phyloP scores from a whole-genome alignment of 116 monocot species.

The Iris pallida region DNA sequence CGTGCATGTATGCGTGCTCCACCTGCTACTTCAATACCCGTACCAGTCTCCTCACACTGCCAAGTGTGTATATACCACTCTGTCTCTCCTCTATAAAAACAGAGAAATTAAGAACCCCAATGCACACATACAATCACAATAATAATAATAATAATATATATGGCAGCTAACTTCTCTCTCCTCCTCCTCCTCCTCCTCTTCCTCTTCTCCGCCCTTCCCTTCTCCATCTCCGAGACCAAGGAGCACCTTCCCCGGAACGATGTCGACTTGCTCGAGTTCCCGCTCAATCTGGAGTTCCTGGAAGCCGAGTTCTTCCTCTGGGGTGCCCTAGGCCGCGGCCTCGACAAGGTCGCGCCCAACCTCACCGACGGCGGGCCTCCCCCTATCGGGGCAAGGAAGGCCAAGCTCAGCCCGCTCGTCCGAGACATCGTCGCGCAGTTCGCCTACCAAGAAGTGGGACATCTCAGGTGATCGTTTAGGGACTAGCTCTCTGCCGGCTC shows the following conservation, averaged over 20 bases:
- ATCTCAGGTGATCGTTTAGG: slow-evolving; percentile 6
- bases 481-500: no score
- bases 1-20: no score
- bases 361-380: slow-evolving; percentile 47
- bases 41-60: no score
- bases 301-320: slow-evolving; percentile 59
- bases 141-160: not conserved
- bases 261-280: slow-evolving; percentile 41
- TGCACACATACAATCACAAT: no score
- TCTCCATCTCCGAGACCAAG: not conserved
- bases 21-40: no score
- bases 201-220: slow-evolving; percentile 9
- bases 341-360: slow-evolving; percentile 33
- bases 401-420: slow-evolving; percentile 26
- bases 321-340: slow-evolving; percentile 38
- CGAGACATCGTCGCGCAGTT: slow-evolving; percentile 38
- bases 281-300: slow-evolving; percentile 50
- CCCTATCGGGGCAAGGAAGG: slow-evolving; percentile 40
- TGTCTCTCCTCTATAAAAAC: no score
- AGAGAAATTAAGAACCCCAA: no score
- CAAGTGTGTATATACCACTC: no score
- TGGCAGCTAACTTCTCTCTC: not conserved
- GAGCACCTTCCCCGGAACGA: slow-evolving; percentile 13
- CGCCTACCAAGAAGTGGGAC: slow-evolving; percentile 53
- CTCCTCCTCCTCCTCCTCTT: slow-evolving; percentile 17